Percentiles rank a stretch among this genome's conserved stretches.
Conservation (phyloP, 2,329 filamentous ascomycete species). For the Penicillium sp. region DNA sequence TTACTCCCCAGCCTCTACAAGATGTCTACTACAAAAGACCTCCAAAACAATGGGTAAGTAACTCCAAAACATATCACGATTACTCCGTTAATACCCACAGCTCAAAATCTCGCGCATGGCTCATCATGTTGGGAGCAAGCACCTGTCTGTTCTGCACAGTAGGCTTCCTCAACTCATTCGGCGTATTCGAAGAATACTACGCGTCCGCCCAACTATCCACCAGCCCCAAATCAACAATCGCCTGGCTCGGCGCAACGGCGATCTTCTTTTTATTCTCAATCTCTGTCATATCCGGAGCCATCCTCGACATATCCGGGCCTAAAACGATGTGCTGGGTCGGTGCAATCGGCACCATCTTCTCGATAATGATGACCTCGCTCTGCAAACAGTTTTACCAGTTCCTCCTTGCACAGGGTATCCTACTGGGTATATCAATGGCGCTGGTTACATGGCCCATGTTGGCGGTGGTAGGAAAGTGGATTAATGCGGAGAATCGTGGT, state of each 20-base stretch:
- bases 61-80: neutral
- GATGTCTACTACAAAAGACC: neutral
- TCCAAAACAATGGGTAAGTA: neutral
- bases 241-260: constrained; percentile 33
- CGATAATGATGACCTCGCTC: constrained; percentile 38
- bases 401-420: constrained; percentile 37
- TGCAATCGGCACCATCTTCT: constrained; percentile 27
- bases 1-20: neutral
- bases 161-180: constrained; percentile 39
- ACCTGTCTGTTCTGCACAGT: constrained; percentile 35
- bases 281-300: constrained; percentile 25
- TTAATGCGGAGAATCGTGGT: constrained; percentile 26
- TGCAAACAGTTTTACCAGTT: constrained; percentile 38
- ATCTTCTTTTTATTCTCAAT: constrained; percentile 33
- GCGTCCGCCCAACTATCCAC: constrained; percentile 21
- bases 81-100: neutral
- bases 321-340: constrained; percentile 28
- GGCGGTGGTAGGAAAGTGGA: constrained; percentile 29
- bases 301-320: constrained; percentile 34
- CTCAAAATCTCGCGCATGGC: constrained; percentile 24
- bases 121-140: constrained; percentile 30
- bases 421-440: constrained; percentile 31
- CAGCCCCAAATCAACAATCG: constrained; percentile 28
- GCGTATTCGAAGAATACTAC: constrained; percentile 36
- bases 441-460: constrained; percentile 30